These are phyloP conservation scores for Pseudomicrostroma phylloplanum DNA, from an alignment of 1,284 basidiomycete genomes.

Conservation along the genomic window DNA sequence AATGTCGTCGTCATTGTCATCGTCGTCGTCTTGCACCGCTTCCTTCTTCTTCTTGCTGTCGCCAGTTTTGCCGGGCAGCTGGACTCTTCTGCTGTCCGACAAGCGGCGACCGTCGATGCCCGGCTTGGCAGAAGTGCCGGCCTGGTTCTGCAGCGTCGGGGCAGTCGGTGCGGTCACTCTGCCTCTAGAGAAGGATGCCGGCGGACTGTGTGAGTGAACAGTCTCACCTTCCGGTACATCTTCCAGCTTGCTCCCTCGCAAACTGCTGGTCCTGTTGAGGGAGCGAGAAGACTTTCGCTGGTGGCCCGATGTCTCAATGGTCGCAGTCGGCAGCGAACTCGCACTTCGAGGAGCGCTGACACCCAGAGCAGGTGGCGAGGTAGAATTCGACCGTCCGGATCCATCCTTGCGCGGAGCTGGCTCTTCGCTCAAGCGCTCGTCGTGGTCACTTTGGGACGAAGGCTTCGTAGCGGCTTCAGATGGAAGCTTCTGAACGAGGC, in stretches of 20 bases:
- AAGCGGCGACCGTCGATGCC: not conserved
- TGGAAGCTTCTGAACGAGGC: not conserved
- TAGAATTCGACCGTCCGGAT: not conserved
- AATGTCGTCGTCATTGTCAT: not conserved
- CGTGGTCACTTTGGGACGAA: not conserved
- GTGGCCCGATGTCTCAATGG: not conserved
- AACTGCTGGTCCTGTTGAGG: not conserved
- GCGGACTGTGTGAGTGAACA: not conserved
- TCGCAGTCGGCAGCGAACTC: not conserved
- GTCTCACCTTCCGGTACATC: slow-evolving; percentile 1
- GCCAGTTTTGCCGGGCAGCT: not conserved
- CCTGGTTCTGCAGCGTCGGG: too few relatives aligned
- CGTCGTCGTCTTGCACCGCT: not conserved
- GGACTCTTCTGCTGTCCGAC: not conserved
- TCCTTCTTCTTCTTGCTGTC: not conserved
- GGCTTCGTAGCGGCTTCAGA: not conserved
- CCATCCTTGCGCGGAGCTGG: not conserved
- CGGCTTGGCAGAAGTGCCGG: not conserved
- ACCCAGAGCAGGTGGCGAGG: not conserved
- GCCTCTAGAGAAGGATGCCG: not conserved
- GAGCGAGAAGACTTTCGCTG: not conserved
- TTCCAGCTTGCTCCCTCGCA: slow-evolving; percentile 1
- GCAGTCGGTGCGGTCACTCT: not conserved
- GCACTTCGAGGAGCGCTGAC: not conserved
- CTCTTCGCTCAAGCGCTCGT: not conserved